Base-by-base conservation (phyloP, 345 rosid genomes). In the Crucihimalaya himalaica region DNA sequence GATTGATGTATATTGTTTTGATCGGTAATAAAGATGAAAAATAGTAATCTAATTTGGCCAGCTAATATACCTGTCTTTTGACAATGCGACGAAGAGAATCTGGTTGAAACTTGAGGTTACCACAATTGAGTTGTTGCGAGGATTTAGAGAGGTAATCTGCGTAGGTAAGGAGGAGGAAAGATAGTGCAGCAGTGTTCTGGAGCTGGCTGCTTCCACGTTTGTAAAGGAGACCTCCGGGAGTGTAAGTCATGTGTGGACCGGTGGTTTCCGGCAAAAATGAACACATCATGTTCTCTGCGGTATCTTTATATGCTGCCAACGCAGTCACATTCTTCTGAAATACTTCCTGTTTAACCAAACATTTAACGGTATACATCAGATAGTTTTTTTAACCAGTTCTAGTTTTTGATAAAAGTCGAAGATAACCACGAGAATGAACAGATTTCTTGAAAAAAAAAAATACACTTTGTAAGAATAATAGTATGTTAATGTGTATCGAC, bases 251-350 rank as follows among this genome's bases (percentile, higher is more conserved):
- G 81, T 90, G 97, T 57, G 86, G 80, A 18, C 97, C 83, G 4
- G 79, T 52, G 0, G 98, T 85, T 14, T 84, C 85, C 2, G 87
- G 94, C 3, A 92, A 61, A 8, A 85, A 82, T 0, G 92, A 70
- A 82, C 98, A 95, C 86, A 95, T 92, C 82, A 90, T 81, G 83
- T 88, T 81, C 64, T 92, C 98, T 0, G 97, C 97, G 0, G 85
- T 81, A 27, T 86, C 84, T 75, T 85, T 95, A 82, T 87, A 92
- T 42, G 88, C 80, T 51, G 74, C 45, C 2, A 95, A 76, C 4
- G 71, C 12, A 63, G 74, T 77, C 83, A 63, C 68, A 58, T 89
- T 84, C 13, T 82, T 89, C 63, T 88, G 81, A 2, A 90, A 74
- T 15, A 87, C 84, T 74, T 92, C 97, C 97, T 89, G 57, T 45